Evolutionary conservation across 305 asterid species (phyloP).

Genomic region (Solanum hybrid): DNA sequence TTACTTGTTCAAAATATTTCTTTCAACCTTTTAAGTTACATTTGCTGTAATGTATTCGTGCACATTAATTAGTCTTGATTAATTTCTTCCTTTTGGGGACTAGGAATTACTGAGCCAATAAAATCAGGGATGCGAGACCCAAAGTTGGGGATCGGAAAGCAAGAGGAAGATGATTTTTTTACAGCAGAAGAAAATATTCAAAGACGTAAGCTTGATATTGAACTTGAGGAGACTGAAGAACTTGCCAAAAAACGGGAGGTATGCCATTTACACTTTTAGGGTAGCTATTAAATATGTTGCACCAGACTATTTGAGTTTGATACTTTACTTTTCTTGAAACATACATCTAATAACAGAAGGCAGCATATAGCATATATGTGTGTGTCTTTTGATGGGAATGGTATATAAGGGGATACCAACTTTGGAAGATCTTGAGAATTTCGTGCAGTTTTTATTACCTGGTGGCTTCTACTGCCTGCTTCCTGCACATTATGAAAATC

Average conservation of each 20-base stretch:
- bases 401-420: conserved; percentile 81
- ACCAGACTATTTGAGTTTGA: conserved; percentile 44
- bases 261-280: conserved; percentile 24
- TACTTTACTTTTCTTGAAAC: conserved; percentile 59
- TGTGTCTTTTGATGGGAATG: conserved; percentile 89
- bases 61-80: not conserved
- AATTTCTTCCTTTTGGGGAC: not conserved
- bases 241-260: conserved; percentile 94
- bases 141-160: conserved; percentile 88
- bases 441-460: conserved; percentile 98
- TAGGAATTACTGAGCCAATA: conserved; percentile 91
- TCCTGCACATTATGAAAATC: conserved; percentile 97
- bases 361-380: conserved; percentile 86
- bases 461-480: conserved; percentile 99
- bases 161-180: conserved; percentile 93
- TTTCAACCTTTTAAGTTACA: not conserved
- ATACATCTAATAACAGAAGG: conserved; percentile 84
- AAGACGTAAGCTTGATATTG: conserved; percentile 82
- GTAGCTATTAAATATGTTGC: conserved; percentile 21
- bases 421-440: conserved; percentile 92
- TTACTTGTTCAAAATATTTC: not conserved
- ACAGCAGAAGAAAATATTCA: conserved; percentile 96
- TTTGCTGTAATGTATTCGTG: not conserved
- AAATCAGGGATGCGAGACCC: conserved; percentile 91
- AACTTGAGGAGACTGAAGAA: conserved; percentile 89